Percentiles rank a stretch among this genome's conserved stretches.
phyloP scores from a whole-genome alignment of 2,329 filamentous ascomycete genomes.

The Claviceps maximensis region DNA sequence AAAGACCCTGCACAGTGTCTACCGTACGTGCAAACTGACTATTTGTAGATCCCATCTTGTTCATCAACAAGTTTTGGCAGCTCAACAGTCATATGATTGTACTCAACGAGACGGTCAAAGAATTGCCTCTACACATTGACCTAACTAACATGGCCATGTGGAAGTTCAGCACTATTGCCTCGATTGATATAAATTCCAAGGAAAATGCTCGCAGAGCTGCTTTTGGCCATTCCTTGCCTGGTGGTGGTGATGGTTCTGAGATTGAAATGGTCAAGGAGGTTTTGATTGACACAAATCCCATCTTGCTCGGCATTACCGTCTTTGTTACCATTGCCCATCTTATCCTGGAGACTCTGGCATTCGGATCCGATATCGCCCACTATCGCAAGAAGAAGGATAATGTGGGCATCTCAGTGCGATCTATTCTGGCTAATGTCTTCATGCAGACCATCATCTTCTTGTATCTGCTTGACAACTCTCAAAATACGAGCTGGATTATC shows the following conservation, averaged over 20 bases:
- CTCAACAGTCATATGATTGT: slow-evolving; percentile 81
- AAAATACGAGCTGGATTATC: slow-evolving; percentile 99
- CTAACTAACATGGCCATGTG: slow-evolving; percentile 72
- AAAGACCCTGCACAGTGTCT: neutral
- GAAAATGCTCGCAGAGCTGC: slow-evolving; percentile 68
- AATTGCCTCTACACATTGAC: slow-evolving; percentile 69
- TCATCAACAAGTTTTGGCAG: slow-evolving; percentile 96
- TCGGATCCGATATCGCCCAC: slow-evolving; percentile 94
- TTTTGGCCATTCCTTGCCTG: slow-evolving; percentile 54
- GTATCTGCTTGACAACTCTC: slow-evolving; percentile 92
- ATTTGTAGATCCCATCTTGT: slow-evolving; percentile 59
- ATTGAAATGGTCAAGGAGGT: slow-evolving; percentile 97
- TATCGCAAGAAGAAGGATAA: slow-evolving; percentile 99
- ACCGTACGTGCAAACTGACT: slow-evolving; percentile 8
- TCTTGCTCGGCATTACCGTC: slow-evolving; percentile 72
- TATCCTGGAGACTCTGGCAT: slow-evolving; percentile 89
- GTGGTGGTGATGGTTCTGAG: slow-evolving; percentile 79
- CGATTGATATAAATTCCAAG: slow-evolving; percentile 78
- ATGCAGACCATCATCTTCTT: slow-evolving; percentile 96
- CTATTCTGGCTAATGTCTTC: slow-evolving; percentile 92
- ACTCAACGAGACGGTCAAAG: slow-evolving; percentile 78
- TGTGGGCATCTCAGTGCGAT: slow-evolving; percentile 88
- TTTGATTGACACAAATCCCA: slow-evolving; percentile 84
- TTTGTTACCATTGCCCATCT: slow-evolving; percentile 82
- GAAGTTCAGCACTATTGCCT: slow-evolving; percentile 80